phyloP scores from a whole-genome alignment of 2,329 filamentous ascomycete genomes.

The Fusarium nodosum region DNA sequence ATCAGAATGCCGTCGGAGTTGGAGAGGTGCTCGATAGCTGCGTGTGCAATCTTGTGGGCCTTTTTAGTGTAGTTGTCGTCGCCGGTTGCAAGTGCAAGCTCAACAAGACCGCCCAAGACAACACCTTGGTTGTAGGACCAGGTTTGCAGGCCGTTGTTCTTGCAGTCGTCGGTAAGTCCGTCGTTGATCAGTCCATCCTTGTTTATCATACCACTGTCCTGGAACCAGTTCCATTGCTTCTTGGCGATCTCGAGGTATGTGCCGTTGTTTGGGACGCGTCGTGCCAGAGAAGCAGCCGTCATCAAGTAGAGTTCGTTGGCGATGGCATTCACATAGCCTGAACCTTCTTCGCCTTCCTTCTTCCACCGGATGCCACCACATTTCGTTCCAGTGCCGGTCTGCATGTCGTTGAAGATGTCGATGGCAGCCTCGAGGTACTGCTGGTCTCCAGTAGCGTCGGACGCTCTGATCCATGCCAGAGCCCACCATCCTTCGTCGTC shows the following conservation, averaged over 20 bases:
- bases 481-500: constrained; percentile 77
- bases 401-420: constrained; percentile 69
- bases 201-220: constrained; percentile 65
- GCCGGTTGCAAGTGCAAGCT: constrained; percentile 62
- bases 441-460: constrained; percentile 65
- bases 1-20: constrained; percentile 62
- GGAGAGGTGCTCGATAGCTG: constrained; percentile 62
- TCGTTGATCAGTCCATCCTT: constrained; percentile 65
- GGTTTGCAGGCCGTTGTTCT: constrained; percentile 64
- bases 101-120: constrained; percentile 67
- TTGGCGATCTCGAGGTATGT: constrained; percentile 64
- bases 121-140: constrained; percentile 73
- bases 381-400: constrained; percentile 60
- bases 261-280: constrained; percentile 58
- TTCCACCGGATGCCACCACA: constrained; percentile 71
- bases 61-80: constrained; percentile 58
- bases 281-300: constrained; percentile 66
- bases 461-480: constrained; percentile 69
- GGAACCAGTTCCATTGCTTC: constrained; percentile 67
- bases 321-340: constrained; percentile 65
- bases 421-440: constrained; percentile 68
- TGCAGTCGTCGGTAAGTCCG: constrained; percentile 62
- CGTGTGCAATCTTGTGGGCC: constrained; percentile 65
- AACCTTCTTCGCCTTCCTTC: constrained; percentile 58
- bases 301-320: constrained; percentile 70